phyloP scores from a whole-genome alignment of 2,329 filamentous ascomycete species.

The Aspergillus sp. region DNA sequence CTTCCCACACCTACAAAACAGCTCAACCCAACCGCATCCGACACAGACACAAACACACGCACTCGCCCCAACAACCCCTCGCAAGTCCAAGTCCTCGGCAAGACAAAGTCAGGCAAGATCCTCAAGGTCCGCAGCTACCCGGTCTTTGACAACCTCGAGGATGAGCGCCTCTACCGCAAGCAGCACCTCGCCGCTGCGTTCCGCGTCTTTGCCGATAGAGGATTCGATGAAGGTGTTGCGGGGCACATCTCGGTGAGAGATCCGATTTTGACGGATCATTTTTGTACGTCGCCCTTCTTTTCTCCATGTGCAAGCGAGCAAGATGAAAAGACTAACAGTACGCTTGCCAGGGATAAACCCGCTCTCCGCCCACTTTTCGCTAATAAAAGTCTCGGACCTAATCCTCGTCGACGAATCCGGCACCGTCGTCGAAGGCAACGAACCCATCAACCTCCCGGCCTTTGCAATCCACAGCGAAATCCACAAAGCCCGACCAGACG shows the following conservation, averaged over 20 bases:
- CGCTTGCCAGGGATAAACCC: constrained; percentile 16
- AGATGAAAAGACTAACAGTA: constrained; percentile 17
- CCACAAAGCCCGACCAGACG: constrained; percentile 60
- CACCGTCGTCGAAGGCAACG: constrained; percentile 48
- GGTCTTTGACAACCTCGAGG: constrained; percentile 33
- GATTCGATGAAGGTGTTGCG: constrained; percentile 27
- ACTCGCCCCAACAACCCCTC: constrained; percentile 1
- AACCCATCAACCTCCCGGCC: constrained; percentile 51
- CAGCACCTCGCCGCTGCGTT: constrained; percentile 53
- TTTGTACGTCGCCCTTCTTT: constrained; percentile 33
- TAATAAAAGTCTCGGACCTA: constrained; percentile 49
- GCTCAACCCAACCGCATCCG: background rate
- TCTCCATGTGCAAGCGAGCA: background rate
- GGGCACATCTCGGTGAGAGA: constrained; percentile 53
- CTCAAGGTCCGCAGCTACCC: constrained; percentile 18
- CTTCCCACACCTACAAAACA: background rate
- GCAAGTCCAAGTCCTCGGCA: constrained; percentile 18
- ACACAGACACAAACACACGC: background rate
- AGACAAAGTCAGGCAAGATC: constrained; percentile 16
- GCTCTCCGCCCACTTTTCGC: constrained; percentile 47
- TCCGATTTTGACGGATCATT: constrained; percentile 36
- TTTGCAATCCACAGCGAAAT: constrained; percentile 53
- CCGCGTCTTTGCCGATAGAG: constrained; percentile 24
- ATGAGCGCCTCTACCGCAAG: constrained; percentile 48
- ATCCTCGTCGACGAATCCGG: constrained; percentile 52